Base-by-base conservation (phyloP, 805 yeast species). In the Yamadazyma scolyti region DNA sequence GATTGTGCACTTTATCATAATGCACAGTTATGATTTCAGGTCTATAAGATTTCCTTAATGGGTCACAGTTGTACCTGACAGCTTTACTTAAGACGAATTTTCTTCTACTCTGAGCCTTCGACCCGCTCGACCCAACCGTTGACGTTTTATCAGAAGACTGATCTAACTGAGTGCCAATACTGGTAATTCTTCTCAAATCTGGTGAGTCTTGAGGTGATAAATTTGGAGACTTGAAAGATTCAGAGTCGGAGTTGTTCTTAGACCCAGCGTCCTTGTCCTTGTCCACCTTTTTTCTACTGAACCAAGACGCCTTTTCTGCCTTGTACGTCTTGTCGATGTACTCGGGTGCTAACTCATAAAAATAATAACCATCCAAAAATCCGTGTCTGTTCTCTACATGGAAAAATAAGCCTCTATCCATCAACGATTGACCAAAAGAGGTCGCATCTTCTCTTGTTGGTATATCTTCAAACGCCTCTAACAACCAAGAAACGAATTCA, bases 311-410 rank as follows among this genome's bases (percentile, higher is more conserved):
- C 20, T 28, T 36, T 9, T 33, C 34, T 40, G 48, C 21, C 17
- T 39, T 48, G 27, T 50, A 48, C 16, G 57, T 39, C 24, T 50
- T 54, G 23, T 63, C 61, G 9, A 63, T 55, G 40, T 68, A 82
- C 18, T 79, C 82, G 1, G 74, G 73, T 18, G 39, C 69, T 30
- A 89, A 54, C 45, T 76, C 79, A 49, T 90, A 90, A 55, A 90
- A 90, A 52, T 88, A 90, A 48, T 93, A 89, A 0, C 98, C 98
- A 58, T 90, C 95, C 31, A 88, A 58, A 45, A 93, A 86, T 3
- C 82, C 77, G 51, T 90, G 97, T 20, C 90, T 71, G 26, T 75
- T 67, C 38, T 83, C 86, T 13, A 87, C 96, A 48, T 90, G 97
- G n/a, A 56, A 65, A 50, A 90, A 77, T 10, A 90, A 47, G 0